Base-by-base conservation (phyloP, 1,284 basidiomycete species). In the Ceratobasidium sp. region DNA sequence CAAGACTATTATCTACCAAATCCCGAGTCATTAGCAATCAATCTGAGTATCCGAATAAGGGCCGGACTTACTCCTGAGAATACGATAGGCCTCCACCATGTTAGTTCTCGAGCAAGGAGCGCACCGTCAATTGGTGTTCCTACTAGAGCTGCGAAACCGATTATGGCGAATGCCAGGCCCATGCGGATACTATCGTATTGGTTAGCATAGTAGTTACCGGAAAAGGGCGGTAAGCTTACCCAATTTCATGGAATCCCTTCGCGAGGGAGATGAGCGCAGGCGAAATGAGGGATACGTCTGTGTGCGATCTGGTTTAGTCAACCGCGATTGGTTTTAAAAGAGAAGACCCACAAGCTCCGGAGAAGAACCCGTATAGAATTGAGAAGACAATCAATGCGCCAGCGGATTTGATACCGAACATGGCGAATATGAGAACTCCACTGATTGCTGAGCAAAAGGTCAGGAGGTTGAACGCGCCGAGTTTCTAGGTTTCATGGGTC, bases 321-420 rank as follows among this genome's bases (percentile, higher is more conserved):
- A 16, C 33, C 14, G 19, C 8, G 19, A n/a, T 3, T 13, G 8
- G 21, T 14, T 30, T 7, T 16, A 14, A 21, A 11, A 60, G 46
- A 39, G 33, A 19, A n/a, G 8, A 58, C 69, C 36, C 47, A 68
- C 69, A 66, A 21, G 69, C 69, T 14, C 69, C 69, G 7, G 69
- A 70, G 30, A 67, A 67, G 74, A 69, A 62, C 1, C 73, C 73
- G 14, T 68, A 74, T 13, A 74, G 33, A 0, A 73, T 44, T 14
- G 47, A 56, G 27, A 71, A 74, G 8, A 62, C 58, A 42, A 74
- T 49, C 13, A 68, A 39, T 0, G 71, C 68, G 0, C 33, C 60
- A 0, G 70, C 67, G 21, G 33, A 57, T 16, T 69, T 71, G 23
- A 69, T 66, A 25, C 72, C 73, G 7, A 72, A 54, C 60, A 73